These are phyloP conservation scores for Dioscorea cayenensis DNA, from an alignment of 116 monocot genomes.

Conservation along the genomic window DNA sequence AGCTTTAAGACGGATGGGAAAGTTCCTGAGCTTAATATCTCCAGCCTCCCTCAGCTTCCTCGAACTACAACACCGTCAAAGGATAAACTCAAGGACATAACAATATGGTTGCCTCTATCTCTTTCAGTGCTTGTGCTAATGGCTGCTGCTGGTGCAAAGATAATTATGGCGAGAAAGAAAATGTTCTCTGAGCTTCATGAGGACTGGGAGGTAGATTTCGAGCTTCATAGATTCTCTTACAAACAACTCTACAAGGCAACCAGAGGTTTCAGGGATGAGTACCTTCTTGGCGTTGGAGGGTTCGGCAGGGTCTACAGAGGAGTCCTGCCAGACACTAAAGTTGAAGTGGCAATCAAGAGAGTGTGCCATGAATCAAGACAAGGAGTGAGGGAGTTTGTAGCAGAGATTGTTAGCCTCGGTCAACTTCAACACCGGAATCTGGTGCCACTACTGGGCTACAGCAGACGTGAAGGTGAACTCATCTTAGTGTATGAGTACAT, in stretches of 20 bases:
- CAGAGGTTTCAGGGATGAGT: not conserved
- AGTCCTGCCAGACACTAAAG: not conserved
- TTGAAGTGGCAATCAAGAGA: conserved; percentile 1
- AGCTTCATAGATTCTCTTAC: conserved; percentile 1
- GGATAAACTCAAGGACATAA: too few relatives aligned
- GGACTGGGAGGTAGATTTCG: conserved; percentile 3
- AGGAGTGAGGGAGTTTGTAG: conserved; percentile 1
- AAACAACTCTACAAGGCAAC: conserved; percentile 2
- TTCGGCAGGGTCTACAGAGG: conserved; percentile 8
- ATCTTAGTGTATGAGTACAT: conserved; percentile 9
- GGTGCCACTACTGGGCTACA: not conserved
- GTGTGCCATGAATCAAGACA: conserved; percentile 1
- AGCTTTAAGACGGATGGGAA: conserved; percentile 17
- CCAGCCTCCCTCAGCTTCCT: too few relatives aligned
- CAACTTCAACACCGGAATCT: not conserved
- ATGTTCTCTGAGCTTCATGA: not conserved
- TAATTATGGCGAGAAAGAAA: too few relatives aligned
- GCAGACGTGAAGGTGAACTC: conserved; percentile 1
- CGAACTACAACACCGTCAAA: too few relatives aligned
- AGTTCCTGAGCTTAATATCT: conserved; percentile 12
- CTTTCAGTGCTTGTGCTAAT: too few relatives aligned
- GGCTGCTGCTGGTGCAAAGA: too few relatives aligned
- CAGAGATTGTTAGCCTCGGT: conserved; percentile 5
- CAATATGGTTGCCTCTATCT: too few relatives aligned
- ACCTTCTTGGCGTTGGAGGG: not conserved